These are phyloP conservation scores for Hypoxylon lienhwacheense DNA, from an alignment of 495 filamentous ascomycete species.

Conservation along the genomic window DNA sequence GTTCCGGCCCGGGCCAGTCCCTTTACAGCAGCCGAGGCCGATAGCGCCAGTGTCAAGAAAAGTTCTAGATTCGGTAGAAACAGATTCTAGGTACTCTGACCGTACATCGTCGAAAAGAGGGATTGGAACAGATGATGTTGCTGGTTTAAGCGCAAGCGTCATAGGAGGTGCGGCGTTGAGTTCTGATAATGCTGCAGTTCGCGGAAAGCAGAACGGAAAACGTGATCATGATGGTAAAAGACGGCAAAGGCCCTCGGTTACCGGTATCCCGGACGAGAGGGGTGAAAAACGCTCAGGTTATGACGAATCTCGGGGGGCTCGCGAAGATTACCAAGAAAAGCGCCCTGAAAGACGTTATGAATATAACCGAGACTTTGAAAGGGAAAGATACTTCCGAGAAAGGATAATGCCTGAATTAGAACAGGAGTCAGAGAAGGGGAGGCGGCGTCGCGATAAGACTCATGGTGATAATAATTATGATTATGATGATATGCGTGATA, in stretches of 20 bases:
- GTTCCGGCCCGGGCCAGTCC: constrained; percentile 41
- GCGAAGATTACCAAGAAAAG: constrained; percentile 46
- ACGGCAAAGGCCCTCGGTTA: constrained; percentile 15
- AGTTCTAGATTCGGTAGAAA: constrained; percentile 45
- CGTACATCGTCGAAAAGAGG: constrained; percentile 41
- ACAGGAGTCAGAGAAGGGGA: constrained; percentile 25
- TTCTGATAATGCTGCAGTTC: constrained; percentile 43
- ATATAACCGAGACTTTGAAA: constrained; percentile 12
- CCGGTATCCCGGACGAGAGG: constrained; percentile 28
- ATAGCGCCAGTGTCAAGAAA: constrained; percentile 46
- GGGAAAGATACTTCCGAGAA: constrained; percentile 18
- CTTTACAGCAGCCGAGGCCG: constrained; percentile 53
- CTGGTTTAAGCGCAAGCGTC: constrained; percentile 53
- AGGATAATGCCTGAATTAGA: constrained; percentile 22
- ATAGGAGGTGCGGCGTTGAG: constrained; percentile 43
- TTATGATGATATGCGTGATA: constrained; percentile 28
- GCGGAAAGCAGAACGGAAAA: constrained; percentile 31
- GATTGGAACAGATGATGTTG: constrained; percentile 51
- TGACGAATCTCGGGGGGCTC: constrained; percentile 33
- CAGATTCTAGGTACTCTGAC: constrained; percentile 32
- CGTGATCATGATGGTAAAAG: constrained; percentile 26
- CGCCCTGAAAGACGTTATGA: constrained; percentile 39
- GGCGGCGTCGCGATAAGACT: constrained; percentile 29
- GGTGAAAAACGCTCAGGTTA: constrained; percentile 31
- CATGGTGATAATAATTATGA: constrained; percentile 24